Percentiles rank a stretch among this genome's conserved stretches.
Evolutionary conservation across 139 green algal species (phyloP).

Genomic region (Yamagishiella unicocca): DNA sequence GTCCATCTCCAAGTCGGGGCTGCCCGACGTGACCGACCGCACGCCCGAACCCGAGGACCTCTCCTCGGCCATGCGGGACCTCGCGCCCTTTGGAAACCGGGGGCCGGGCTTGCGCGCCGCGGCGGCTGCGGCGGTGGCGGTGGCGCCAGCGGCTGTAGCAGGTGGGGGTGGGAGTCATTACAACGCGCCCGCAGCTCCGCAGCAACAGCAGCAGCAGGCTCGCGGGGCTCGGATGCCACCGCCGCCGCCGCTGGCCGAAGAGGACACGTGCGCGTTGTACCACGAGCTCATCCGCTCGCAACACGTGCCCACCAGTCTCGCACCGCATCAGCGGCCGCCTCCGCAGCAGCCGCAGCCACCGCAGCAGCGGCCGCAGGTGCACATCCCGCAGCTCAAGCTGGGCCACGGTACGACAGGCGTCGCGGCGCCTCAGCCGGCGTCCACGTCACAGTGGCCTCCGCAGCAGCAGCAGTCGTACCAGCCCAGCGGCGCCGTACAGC

Average conservation of each 20-base stretch:
- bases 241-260: background rate
- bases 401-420: background rate
- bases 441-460: background rate
- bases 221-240: too few species aligned
- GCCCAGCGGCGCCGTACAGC: background rate
- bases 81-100: constrained; percentile 3
- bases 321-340: too few species aligned
- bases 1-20: background rate
- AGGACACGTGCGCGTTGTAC: constrained; percentile 54
- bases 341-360: background rate
- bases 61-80: background rate
- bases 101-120: too few species aligned
- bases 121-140: background rate
- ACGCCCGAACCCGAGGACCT: background rate
- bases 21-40: background rate
- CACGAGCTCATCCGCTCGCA: constrained; percentile 56
- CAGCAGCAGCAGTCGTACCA: background rate
- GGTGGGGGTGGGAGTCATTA: background rate
- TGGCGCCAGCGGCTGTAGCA: background rate
- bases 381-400: background rate
- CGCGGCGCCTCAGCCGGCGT: background rate
- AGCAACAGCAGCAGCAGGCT: constrained; percentile 14
- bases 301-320: constrained; percentile 2
- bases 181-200: background rate
- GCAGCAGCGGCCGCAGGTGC: background rate